Evolutionary conservation across 2,329 filamentous ascomycete genomes (phyloP).

Genomic region (Ophiognomonia clavigignenti-juglandacearum): DNA sequence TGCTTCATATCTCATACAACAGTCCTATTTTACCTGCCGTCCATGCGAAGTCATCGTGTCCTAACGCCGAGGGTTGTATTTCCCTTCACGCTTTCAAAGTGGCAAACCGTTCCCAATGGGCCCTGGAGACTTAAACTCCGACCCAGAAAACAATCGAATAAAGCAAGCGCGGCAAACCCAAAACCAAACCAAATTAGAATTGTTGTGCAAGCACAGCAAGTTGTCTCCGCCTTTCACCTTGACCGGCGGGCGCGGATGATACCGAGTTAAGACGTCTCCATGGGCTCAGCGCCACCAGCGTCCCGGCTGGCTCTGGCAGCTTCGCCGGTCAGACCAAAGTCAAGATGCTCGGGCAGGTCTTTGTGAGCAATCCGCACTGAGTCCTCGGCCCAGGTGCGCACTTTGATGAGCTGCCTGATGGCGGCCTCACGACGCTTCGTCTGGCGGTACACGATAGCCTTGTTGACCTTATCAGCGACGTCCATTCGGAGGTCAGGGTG

Average conservation of each 20-base stretch:
- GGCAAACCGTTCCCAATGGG: conserved; percentile 9
- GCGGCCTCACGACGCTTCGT: conserved; percentile 72
- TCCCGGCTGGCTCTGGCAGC: conserved; percentile 30
- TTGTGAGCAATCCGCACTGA: conserved; percentile 44
- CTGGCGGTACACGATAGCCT: conserved; percentile 74
- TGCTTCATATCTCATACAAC: conserved; percentile 15
- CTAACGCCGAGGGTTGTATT: conserved; percentile 14
- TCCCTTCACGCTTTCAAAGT: conserved; percentile 11
- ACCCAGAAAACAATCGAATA: conserved; percentile 17
- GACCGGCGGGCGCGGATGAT: background rate
- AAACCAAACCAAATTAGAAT: background rate
- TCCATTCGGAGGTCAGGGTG: conserved; percentile 73
- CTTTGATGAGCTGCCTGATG: conserved; percentile 73
- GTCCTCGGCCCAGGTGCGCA: conserved; percentile 81
- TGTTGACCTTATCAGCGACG: conserved; percentile 86
- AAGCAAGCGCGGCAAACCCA: conserved; percentile 9
- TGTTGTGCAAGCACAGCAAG: background rate
- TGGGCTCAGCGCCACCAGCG: conserved; percentile 44
- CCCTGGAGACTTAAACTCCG: conserved; percentile 18
- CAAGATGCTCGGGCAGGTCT: conserved; percentile 34
- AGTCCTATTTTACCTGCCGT: conserved; percentile 18
- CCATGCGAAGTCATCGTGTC: background rate
- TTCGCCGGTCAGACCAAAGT: conserved; percentile 34
- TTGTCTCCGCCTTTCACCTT: background rate
- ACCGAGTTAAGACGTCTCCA: conserved; percentile 43